Conservation (phyloP, 1,284 basidiomycete species). For the Ceratorhiza oryzae-sativae region DNA sequence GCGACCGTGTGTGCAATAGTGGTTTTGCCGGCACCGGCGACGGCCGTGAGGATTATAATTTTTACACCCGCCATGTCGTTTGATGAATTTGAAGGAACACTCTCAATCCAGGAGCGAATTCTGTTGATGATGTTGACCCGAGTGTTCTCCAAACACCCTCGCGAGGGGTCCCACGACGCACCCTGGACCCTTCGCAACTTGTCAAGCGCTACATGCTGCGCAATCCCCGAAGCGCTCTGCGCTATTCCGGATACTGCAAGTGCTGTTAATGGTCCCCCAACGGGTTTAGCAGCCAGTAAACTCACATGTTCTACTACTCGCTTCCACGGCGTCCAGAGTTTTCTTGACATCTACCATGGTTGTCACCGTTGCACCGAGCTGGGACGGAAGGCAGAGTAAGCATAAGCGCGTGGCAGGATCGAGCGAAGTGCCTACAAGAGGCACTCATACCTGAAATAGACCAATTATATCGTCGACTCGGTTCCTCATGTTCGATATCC, state of each 20-base stretch:
- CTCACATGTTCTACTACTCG: background rate
- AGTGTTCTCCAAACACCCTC: background rate
- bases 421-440: background rate
- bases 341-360: background rate
- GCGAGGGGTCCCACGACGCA: background rate
- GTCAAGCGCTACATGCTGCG: background rate
- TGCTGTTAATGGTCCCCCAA: background rate
- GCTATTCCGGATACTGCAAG: background rate
- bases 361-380: background rate
- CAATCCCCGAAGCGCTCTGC: background rate
- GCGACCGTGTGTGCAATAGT: constrained; percentile 15
- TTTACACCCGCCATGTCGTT: background rate
- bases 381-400: background rate
- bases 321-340: background rate
- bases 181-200: background rate
- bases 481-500: background rate
- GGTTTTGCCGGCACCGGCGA: constrained; percentile 9
- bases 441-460: background rate
- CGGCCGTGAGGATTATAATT: constrained; percentile 8
- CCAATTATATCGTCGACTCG: background rate
- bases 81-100: background rate
- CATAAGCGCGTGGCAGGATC: too few relatives aligned
- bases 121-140: background rate
- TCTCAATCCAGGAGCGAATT: background rate
- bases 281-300: background rate